A percentile compares a stretch with the other conserved stretches of the same genome.
Evolutionary conservation across 202 grass and related monocot species (phyloP).

Genomic region (Panicum hallii): DNA sequence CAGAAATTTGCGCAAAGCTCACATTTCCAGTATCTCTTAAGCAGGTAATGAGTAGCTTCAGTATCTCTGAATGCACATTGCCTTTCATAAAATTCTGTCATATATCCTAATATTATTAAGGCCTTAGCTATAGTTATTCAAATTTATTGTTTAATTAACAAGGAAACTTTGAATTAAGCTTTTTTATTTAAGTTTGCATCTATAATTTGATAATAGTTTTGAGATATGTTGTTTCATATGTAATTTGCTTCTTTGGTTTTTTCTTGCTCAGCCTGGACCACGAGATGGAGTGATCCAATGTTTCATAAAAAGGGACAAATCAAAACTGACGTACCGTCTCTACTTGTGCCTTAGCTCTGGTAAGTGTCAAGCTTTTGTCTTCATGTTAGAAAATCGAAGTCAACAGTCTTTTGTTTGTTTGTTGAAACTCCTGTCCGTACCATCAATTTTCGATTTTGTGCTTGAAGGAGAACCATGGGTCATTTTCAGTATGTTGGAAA

Average conservation of each 20-base stretch:
- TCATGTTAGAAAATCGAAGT: neutral
- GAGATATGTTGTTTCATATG: constrained; percentile 15
- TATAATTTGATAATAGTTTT: neutral
- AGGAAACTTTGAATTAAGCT: neutral
- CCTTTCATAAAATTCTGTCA: neutral
- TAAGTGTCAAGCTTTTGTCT: constrained; percentile 50
- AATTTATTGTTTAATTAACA: neutral
- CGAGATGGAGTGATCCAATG: constrained; percentile 89
- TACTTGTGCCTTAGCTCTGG: constrained; percentile 89
- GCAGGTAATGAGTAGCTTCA: constrained; percentile 61
- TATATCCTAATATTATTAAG: neutral
- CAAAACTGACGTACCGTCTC: constrained; percentile 89
- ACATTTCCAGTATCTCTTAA: constrained; percentile 95
- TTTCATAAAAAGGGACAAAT: constrained; percentile 97
- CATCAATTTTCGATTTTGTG: constrained; percentile 10
- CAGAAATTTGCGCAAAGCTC: constrained; percentile 82
- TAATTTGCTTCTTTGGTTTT: constrained; percentile 24
- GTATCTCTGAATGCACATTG: neutral
- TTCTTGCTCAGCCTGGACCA: constrained; percentile 72
- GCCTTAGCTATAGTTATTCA: neutral
- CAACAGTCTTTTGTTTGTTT: constrained; percentile 18
- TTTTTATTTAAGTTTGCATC: neutral
- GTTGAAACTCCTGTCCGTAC: constrained; percentile 1
- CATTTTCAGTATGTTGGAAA: constrained; percentile 36
- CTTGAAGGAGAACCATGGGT: neutral